A percentile compares a stretch with the other conserved stretches of the same genome.
These are phyloP conservation scores for Colletotrichum trifolii DNA, from an alignment of 2,329 filamentous ascomycete genomes.

Conservation along the genomic window DNA sequence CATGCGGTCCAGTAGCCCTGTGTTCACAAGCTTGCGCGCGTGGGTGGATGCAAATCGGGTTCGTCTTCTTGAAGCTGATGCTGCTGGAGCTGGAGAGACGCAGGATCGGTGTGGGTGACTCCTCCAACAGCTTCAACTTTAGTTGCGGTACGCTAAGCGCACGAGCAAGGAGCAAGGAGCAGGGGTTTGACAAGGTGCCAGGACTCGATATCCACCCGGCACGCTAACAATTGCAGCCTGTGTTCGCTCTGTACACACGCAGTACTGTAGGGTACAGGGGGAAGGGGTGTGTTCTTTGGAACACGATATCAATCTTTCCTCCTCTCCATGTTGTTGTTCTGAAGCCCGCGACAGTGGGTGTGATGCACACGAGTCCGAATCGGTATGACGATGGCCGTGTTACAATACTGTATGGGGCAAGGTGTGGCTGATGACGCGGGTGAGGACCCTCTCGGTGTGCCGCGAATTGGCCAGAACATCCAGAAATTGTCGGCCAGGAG, in stretches of 20 bases:
- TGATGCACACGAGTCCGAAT: not conserved
- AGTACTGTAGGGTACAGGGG: conserved; percentile 35
- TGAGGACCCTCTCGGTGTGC: not conserved
- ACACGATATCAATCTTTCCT: conserved; percentile 7
- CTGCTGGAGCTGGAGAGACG: not conserved
- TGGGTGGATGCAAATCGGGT: conserved; percentile 19
- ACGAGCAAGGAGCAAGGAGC: conserved; percentile 10
- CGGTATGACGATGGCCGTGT: not conserved
- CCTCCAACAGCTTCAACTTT: conserved; percentile 6
- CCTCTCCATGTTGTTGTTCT: not conserved
- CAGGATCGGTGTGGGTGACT: not conserved
- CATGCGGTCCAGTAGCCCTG: conserved; percentile 26
- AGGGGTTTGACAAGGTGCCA: conserved; percentile 15
- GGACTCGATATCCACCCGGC: conserved; percentile 28
- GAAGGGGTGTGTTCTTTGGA: conserved; percentile 24
- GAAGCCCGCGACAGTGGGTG: conserved; percentile 13
- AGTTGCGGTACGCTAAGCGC: conserved; percentile 19
- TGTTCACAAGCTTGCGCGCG: conserved; percentile 30
- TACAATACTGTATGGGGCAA: conserved; percentile 31
- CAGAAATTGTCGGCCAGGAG: conserved; percentile 14
- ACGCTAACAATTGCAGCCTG: conserved; percentile 35
- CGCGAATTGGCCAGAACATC: no score
- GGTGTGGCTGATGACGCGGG: conserved; percentile 13
- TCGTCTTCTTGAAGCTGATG: no score
- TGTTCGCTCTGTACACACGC: conserved; percentile 19